These are phyloP conservation scores for Ogataea nonfermentans DNA, from an alignment of 805 yeast genomes.

Conservation along the genomic window DNA sequence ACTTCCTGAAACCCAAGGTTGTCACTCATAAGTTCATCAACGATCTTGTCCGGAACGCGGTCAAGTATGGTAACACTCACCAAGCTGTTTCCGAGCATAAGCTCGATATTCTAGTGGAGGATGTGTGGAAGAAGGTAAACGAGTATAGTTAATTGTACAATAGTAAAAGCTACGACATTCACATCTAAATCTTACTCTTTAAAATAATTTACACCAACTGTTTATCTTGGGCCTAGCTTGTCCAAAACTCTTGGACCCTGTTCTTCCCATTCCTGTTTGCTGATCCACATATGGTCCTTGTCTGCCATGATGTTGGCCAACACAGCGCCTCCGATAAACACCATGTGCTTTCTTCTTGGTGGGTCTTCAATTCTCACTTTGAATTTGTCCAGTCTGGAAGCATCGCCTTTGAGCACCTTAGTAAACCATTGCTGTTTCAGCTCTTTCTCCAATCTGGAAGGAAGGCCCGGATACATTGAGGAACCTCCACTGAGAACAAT, in stretches of 20 bases:
- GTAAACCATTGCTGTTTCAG: slow-evolving; percentile 95
- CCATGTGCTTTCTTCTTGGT: slow-evolving; percentile 98
- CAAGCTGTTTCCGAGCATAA: slow-evolving; percentile 33
- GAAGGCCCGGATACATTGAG: slow-evolving; percentile 97
- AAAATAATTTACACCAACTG: slow-evolving; percentile 5
- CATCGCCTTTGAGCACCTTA: slow-evolving; percentile 81
- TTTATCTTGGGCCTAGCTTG: slow-evolving; percentile 88
- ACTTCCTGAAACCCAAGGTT: slow-evolving; percentile 72
- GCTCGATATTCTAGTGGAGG: slow-evolving; percentile 47
- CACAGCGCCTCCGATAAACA: slow-evolving; percentile 97
- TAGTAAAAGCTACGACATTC: slow-evolving; percentile 5
- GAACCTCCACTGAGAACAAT: slow-evolving; percentile 97
- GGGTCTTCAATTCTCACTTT: slow-evolving; percentile 98
- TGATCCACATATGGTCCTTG: slow-evolving; percentile 97
- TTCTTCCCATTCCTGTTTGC: slow-evolving; percentile 97
- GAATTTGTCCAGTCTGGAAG: slow-evolving; percentile 82
- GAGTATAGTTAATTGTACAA: slow-evolving; percentile 32
- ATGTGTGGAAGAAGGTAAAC: slow-evolving; percentile 55
- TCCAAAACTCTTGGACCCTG: slow-evolving; percentile 82
- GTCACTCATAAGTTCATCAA: slow-evolving; percentile 65
- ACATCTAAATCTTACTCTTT: background rate
- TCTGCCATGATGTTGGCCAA: slow-evolving; percentile 97
- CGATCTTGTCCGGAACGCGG: slow-evolving; percentile 74
- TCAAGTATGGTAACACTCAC: slow-evolving; percentile 61
- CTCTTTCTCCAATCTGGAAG: slow-evolving; percentile 92